Evolutionary conservation across 495 filamentous ascomycete genomes (phyloP).

Genomic region (Hyaloscypha finlandica): DNA sequence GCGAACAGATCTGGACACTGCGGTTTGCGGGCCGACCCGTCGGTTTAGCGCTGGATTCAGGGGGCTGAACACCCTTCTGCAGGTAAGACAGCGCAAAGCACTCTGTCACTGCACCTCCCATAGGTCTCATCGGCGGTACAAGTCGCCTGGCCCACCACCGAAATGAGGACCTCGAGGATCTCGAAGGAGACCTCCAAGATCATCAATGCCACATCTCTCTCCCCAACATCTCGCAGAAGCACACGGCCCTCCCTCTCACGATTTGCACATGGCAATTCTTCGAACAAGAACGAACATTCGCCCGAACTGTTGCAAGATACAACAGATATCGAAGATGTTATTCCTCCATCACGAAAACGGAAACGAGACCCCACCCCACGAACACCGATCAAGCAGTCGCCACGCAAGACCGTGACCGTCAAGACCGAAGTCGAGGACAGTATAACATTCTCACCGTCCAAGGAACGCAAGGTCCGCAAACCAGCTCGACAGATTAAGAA

Average conservation of each 20-base stretch:
- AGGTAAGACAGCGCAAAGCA: background rate
- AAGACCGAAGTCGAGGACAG: slow-evolving; percentile 66
- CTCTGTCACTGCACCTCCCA: background rate
- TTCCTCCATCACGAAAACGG: slow-evolving; percentile 25
- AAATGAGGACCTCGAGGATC: slow-evolving; percentile 64
- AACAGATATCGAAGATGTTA: slow-evolving; percentile 23
- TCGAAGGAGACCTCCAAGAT: slow-evolving; percentile 59
- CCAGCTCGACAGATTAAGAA: slow-evolving; percentile 66
- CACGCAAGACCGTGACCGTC: slow-evolving; percentile 21
- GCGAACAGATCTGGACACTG: background rate
- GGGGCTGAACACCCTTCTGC: background rate
- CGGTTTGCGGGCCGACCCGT: slow-evolving; percentile 19
- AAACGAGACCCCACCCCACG: slow-evolving; percentile 33
- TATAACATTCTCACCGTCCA: slow-evolving; percentile 50
- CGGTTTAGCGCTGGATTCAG: background rate
- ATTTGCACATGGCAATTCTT: slow-evolving; percentile 39
- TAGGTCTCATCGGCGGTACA: background rate
- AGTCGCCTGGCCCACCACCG: background rate
- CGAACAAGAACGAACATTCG: slow-evolving; percentile 33
- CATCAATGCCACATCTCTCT: slow-evolving; percentile 43
- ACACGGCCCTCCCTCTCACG: slow-evolving; percentile 48
- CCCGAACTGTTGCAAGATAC: slow-evolving; percentile 16
- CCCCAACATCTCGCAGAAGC: slow-evolving; percentile 43
- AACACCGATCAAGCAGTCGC: slow-evolving; percentile 31
- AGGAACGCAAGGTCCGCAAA: slow-evolving; percentile 52